Conservation (phyloP, 306 rosid genomes). For the Sophora flavescens region DNA sequence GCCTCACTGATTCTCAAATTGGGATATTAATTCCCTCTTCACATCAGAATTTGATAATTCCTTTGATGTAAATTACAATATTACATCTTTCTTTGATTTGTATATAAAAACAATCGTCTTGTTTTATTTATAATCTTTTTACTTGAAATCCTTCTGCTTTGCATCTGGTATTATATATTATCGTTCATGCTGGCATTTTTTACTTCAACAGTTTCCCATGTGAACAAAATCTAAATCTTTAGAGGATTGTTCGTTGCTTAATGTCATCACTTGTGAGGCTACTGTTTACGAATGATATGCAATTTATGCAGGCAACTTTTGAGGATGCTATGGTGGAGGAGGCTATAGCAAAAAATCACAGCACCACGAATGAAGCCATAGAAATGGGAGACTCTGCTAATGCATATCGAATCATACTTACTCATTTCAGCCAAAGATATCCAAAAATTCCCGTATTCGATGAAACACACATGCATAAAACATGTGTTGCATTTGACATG, state of each 20-base stretch:
- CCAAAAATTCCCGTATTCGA: constrained; percentile 88
- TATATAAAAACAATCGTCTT: no score
- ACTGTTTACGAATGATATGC: constrained; percentile 10
- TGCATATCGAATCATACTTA: constrained; percentile 76
- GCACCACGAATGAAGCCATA: constrained; percentile 91
- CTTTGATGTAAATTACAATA: no score
- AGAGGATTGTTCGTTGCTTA: not conserved
- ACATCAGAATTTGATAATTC: not conserved
- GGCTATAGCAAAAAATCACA: constrained; percentile 90
- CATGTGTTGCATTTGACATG: constrained; percentile 91
- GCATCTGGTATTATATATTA: no score
- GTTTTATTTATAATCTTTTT: no score
- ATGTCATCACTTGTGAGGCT: not conserved
- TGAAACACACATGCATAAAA: constrained; percentile 83
- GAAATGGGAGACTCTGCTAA: constrained; percentile 78
- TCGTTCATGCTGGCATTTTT: not conserved
- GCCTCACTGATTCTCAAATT: not conserved
- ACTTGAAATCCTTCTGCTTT: no score
- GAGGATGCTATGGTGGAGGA: constrained; percentile 90
- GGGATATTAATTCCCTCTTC: not conserved
- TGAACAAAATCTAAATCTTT: not conserved
- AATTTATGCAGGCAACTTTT: constrained; percentile 82
- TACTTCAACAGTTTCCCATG: constrained; percentile 1
- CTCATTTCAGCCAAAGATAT: constrained; percentile 98
- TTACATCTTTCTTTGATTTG: no score